phyloP scores from a whole-genome alignment of 2,329 filamentous ascomycete genomes.

The Nemania bipapillata region DNA sequence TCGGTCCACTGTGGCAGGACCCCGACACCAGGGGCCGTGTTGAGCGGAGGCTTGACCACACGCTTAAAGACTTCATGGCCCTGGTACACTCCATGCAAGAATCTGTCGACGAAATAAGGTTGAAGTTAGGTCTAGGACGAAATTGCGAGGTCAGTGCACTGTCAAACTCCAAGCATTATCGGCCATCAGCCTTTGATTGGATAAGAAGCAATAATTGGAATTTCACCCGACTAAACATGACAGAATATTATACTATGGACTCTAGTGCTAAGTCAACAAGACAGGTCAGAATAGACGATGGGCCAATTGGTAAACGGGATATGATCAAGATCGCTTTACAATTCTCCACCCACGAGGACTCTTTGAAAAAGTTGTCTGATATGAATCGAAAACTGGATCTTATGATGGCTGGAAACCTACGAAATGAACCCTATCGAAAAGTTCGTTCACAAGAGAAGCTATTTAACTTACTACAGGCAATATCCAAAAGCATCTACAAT shows the following conservation, averaged over 20 bases:
- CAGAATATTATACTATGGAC: too few relatives aligned
- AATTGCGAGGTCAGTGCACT: slow-evolving; percentile 29
- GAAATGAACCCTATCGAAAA: slow-evolving; percentile 41
- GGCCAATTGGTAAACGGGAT: slow-evolving; percentile 19
- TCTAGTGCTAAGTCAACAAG: slow-evolving; percentile 5
- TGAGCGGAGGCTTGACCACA: slow-evolving; percentile 39
- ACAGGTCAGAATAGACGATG: slow-evolving; percentile 23
- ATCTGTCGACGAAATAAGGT: slow-evolving; percentile 41
- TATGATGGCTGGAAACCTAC: slow-evolving; percentile 37
- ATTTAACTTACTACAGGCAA: slow-evolving; percentile 35
- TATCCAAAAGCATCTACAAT: slow-evolving; percentile 43
- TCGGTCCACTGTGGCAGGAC: slow-evolving; percentile 47
- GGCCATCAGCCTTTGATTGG: too few relatives aligned
- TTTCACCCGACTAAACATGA: not conserved
- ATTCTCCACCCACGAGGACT: slow-evolving; percentile 29
- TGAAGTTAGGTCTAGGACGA: slow-evolving; percentile 20
- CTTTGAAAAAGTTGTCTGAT: slow-evolving; percentile 33
- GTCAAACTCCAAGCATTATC: not conserved
- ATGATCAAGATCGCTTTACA: slow-evolving; percentile 35
- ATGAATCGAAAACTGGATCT: slow-evolving; percentile 43
- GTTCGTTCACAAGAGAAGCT: slow-evolving; percentile 39
- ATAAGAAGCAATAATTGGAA: too few relatives aligned
- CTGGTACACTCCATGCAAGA: slow-evolving; percentile 42
- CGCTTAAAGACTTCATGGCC: slow-evolving; percentile 42
- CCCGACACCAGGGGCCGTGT: slow-evolving; percentile 39